Conservation (phyloP, 2,329 filamentous ascomycete species). For the Akanthomyces uredinophilus region DNA sequence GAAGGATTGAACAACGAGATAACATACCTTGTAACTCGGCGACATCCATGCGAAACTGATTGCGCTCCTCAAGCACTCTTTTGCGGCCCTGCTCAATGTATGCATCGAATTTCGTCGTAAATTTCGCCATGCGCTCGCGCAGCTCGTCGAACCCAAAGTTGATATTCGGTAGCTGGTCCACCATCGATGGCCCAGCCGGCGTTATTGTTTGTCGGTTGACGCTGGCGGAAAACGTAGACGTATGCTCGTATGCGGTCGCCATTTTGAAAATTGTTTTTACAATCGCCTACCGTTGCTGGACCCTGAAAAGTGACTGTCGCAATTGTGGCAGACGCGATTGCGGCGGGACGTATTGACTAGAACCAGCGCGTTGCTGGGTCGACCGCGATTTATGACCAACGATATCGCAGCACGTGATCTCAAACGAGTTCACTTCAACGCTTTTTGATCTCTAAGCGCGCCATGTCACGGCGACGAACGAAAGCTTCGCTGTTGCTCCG, state of each 20-base stretch:
- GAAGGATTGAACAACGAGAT: too few species aligned
- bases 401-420: constrained; percentile 11
- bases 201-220: constrained; percentile 53
- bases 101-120: constrained; percentile 82
- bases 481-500: neutral
- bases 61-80: constrained; percentile 85
- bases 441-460: neutral
- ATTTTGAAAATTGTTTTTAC: constrained; percentile 32
- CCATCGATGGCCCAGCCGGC: constrained; percentile 59
- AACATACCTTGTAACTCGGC: constrained; percentile 78
- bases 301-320: neutral
- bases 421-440: constrained; percentile 6
- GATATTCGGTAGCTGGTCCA: constrained; percentile 76
- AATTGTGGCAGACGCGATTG: neutral
- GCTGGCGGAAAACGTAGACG: constrained; percentile 61
- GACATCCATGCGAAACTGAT: constrained; percentile 86
- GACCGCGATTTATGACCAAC: constrained; percentile 12
- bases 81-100: constrained; percentile 92
- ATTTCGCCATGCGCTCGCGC: constrained; percentile 90
- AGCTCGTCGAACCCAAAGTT: constrained; percentile 96
- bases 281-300: neutral
- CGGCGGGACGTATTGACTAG: constrained; percentile 14
- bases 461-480: neutral
- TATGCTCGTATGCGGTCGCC: constrained; percentile 61
- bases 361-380: constrained; percentile 27